A percentile compares a stretch with the other conserved stretches of the same genome.
Evolutionary conservation across 129 eudicot genomes (phyloP).

Genomic region (Chrysanthemum lavandulifolium): DNA sequence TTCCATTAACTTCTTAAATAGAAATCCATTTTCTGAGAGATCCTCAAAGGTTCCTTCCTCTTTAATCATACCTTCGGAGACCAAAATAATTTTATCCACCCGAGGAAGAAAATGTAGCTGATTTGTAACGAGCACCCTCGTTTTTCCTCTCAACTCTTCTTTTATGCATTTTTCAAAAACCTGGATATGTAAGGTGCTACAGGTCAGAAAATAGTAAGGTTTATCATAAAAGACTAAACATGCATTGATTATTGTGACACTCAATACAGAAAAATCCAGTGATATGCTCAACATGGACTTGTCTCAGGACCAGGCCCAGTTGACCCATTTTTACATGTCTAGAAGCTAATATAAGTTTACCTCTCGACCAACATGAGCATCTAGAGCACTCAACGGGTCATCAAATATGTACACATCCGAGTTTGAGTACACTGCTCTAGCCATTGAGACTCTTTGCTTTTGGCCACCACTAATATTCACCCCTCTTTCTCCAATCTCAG

Average conservation of each 20-base stretch:
- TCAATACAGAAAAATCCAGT: conserved; percentile 5
- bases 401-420: conserved; percentile 93
- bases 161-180: conserved; percentile 84
- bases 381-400: conserved; percentile 96
- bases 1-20: conserved; percentile 80
- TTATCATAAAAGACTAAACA: not conserved
- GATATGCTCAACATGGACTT: not conserved
- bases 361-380: conserved; percentile 92
- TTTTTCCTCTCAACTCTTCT: conserved; percentile 75
- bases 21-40: conserved; percentile 60
- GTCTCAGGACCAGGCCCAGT: no score
- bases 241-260: not conserved
- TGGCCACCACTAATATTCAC: conserved; percentile 99
- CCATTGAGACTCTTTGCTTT: conserved; percentile 97
- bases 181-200: conserved; percentile 34
- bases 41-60: conserved; percentile 93
- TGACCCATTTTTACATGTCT: not conserved
- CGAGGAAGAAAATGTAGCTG: conserved; percentile 95
- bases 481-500: conserved; percentile 99
- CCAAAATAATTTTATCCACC: conserved; percentile 80
- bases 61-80: conserved; percentile 77
- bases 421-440: conserved; percentile 93
- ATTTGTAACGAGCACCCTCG: conserved; percentile 91
- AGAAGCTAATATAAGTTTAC: conserved; percentile 29
- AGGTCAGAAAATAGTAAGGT: conserved; percentile 1